Base-by-base conservation (phyloP, 257 asterid species). In the Linaria vulgaris region DNA sequence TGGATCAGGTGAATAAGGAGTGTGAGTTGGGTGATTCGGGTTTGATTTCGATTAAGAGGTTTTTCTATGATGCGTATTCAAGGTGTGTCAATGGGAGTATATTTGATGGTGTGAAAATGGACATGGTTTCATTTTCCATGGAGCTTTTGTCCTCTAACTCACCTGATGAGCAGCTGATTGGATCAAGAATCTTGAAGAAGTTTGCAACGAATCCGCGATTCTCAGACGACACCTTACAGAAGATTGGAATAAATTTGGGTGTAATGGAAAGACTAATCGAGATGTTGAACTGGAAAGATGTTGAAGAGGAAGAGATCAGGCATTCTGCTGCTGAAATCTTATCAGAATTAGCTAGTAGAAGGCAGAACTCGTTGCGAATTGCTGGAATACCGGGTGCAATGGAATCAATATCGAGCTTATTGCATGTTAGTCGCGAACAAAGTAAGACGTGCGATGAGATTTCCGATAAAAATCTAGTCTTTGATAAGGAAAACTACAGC, bases 91-190 rank as follows among this genome's bases (percentile, higher is more conserved):
- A 81, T 44, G 97, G 96, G 38, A 94, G 97, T 76, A 80, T 94
- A 15, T 94, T 90, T 44, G 99, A 94, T 47, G 99, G 99, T 0
- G 46, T 94, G 69, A 90, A 85, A 34, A 85, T 94, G 95, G 99
- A 94, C 56, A 85, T 94, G 96, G 91, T 90, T 23, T 74, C 88
- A 4, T 90, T 90, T 38, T 80, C 86, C 0, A 90, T 85, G 95
- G 99, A 94, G 59, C 91, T 94, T 34, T 34, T 34, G 41, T 4
- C 6, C 41, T 34, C 41, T 3, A 34, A 34, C 41, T 34, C 41
- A 7, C 41, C 96, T 1, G 97, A 94, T 21, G 99, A 94, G 65
- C 97, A 94, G 80, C 79, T 90, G 31, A 85, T 88, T 7, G 97
- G 97, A 15, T 94, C 87, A 0, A 74, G 88, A 24, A 85, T 90